phyloP scores from a whole-genome alignment of 306 rosid genomes.

The Lupinus albus region DNA sequence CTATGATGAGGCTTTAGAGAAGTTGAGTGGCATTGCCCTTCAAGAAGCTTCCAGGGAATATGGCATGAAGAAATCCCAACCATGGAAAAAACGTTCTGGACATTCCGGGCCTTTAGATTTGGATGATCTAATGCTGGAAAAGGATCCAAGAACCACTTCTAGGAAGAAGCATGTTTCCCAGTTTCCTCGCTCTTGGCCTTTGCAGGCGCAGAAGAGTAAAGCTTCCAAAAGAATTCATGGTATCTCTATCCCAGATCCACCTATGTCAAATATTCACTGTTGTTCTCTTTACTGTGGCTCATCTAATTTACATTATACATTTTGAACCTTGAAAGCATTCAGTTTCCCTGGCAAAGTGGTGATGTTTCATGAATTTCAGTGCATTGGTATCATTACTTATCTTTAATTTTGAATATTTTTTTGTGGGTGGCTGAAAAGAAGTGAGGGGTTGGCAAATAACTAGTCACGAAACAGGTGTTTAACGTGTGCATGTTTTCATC shows the following conservation, averaged over 20 bases:
- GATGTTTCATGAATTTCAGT: slow-evolving; percentile 3
- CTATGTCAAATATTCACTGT: slow-evolving; percentile 14
- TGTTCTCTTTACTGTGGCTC: slow-evolving; percentile 29
- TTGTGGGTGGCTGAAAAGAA: slow-evolving; percentile 25
- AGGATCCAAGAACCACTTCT: slow-evolving; percentile 59
- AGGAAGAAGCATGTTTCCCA: slow-evolving; percentile 65
- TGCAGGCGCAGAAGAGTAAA: slow-evolving; percentile 64
- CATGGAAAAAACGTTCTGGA: slow-evolving; percentile 52
- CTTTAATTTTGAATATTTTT: slow-evolving; percentile 16
- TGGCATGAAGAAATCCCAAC: slow-evolving; percentile 60
- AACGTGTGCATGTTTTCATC: slow-evolving; percentile 3
- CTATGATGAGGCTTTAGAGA: slow-evolving; percentile 62
- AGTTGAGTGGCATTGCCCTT: slow-evolving; percentile 77
- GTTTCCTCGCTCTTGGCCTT: slow-evolving; percentile 81
- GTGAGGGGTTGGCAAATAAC: slow-evolving; percentile 6
- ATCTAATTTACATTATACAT: slow-evolving; percentile 33
- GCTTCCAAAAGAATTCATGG: slow-evolving; percentile 68
- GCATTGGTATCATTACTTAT: slow-evolving; percentile 11
- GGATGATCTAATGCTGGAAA: slow-evolving; percentile 62
- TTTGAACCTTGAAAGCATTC: slow-evolving; percentile 20
- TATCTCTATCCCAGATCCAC: slow-evolving; percentile 40
- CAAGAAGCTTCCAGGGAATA: slow-evolving; percentile 77
- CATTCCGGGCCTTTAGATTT: slow-evolving; percentile 46
- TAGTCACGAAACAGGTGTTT: neutral
- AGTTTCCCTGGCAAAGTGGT: slow-evolving; percentile 24